Percentiles rank a stretch among this genome's conserved stretches.
Evolutionary conservation across 2,329 filamentous ascomycete genomes (phyloP).

Genomic region (Arthrobotrys musiformis): DNA sequence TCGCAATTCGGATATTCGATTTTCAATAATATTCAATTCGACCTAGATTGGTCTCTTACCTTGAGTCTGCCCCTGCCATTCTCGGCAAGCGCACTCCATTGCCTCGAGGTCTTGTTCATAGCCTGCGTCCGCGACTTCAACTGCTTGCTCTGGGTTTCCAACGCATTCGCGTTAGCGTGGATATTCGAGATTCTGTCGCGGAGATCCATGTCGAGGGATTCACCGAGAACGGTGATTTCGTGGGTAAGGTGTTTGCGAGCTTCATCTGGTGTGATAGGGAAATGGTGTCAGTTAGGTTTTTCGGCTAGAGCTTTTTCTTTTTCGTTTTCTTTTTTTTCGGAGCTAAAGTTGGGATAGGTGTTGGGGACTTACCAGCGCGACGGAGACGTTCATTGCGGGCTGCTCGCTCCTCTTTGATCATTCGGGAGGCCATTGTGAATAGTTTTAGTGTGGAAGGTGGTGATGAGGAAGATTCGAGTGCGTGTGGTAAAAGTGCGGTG

Average conservation of each 20-base stretch:
- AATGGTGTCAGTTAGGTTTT: background rate
- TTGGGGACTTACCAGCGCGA: slow-evolving; percentile 58
- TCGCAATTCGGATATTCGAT: background rate
- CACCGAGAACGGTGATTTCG: slow-evolving; percentile 70
- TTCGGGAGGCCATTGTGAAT: slow-evolving; percentile 59
- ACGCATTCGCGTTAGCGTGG: slow-evolving; percentile 74
- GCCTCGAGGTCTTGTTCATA: slow-evolving; percentile 73
- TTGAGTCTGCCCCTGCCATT: slow-evolving; percentile 74
- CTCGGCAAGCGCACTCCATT: slow-evolving; percentile 72
- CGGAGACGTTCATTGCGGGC: slow-evolving; percentile 60
- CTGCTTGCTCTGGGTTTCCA: slow-evolving; percentile 75
- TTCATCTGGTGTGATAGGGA: slow-evolving; percentile 62
- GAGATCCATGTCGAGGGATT: slow-evolving; percentile 76
- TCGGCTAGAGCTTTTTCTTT: slow-evolving; percentile 31
- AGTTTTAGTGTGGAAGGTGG: background rate
- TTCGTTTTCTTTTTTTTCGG: slow-evolving; percentile 1
- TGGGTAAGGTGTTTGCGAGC: slow-evolving; percentile 67
- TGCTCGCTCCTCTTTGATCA: slow-evolving; percentile 60
- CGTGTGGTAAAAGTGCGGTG: background rate
- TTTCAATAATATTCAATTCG: background rate
- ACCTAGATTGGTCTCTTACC: too few relatives aligned
- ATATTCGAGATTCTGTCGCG: slow-evolving; percentile 75
- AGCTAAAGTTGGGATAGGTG: background rate
- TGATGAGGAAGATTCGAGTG: background rate
- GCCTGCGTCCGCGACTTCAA: slow-evolving; percentile 71